A percentile compares a stretch with the other conserved stretches of the same genome.
Conservation (phyloP, 805 yeast genomes). For the Brettanomyces custersianus region DNA sequence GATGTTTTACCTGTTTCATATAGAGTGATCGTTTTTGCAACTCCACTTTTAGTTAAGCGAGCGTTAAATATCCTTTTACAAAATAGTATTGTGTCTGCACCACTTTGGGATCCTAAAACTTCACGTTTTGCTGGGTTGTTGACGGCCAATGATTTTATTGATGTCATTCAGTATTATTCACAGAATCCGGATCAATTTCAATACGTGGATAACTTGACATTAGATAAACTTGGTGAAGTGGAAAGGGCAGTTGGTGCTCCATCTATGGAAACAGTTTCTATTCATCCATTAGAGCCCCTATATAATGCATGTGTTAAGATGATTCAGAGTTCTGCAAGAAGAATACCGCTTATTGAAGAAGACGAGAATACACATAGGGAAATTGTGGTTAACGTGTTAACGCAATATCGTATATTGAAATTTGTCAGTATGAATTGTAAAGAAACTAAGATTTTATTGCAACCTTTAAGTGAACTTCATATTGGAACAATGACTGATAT, state of each 20-base stretch:
- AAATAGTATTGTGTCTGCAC: conserved; percentile 92
- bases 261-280: conserved; percentile 66
- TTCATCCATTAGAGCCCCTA: conserved; percentile 83
- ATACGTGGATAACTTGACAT: conserved; percentile 73
- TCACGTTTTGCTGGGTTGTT: conserved; percentile 90
- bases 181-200: conserved; percentile 84
- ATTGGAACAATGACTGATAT: conserved; percentile 50
- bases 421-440: conserved; percentile 94
- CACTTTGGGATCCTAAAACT: conserved; percentile 87
- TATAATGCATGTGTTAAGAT: conserved; percentile 91
- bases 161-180: conserved; percentile 89
- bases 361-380: conserved; percentile 90
- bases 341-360: conserved; percentile 90
- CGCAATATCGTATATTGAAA: conserved; percentile 92
- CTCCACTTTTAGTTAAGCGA: conserved; percentile 81
- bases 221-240: conserved; percentile 78
- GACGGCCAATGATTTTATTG: conserved; percentile 87
- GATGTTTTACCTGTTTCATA: conserved; percentile 96
- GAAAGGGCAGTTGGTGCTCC: conserved; percentile 83
- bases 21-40: conserved; percentile 86
- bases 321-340: conserved; percentile 80
- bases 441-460: conserved; percentile 75
- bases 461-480: conserved; percentile 63
- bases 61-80: conserved; percentile 84
- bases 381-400: conserved; percentile 88